These are phyloP conservation scores for Atalantia buxifolia DNA, from an alignment of 345 rosid species.

Conservation along the genomic window DNA sequence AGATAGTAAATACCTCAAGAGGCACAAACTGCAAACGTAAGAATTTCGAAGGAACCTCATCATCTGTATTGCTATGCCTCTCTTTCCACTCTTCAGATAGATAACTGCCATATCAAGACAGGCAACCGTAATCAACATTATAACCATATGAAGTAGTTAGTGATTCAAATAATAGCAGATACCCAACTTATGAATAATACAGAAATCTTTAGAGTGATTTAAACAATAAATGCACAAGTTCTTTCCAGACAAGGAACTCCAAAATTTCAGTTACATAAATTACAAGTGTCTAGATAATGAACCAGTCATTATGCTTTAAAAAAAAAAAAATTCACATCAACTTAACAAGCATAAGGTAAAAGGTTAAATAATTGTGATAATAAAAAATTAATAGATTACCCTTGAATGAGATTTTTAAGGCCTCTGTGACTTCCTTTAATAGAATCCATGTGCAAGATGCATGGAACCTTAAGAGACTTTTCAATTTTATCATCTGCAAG, in stretches of 20 bases:
- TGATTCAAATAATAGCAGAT: not conserved
- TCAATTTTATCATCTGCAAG: conserved; percentile 45
- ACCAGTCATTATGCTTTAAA: not conserved
- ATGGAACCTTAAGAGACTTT: conserved; percentile 51
- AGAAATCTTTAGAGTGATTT: not conserved
- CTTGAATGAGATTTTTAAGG: conserved; percentile 74
- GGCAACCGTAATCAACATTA: not conserved
- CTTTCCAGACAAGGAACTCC: not conserved
- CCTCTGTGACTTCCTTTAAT: conserved; percentile 93
- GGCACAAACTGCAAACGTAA: conserved; percentile 59
- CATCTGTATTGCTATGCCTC: conserved; percentile 50
- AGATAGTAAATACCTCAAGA: conserved; percentile 62
- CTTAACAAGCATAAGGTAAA: not conserved
- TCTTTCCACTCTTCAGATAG: conserved; percentile 89
- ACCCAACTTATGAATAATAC: not conserved
- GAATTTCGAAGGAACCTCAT: conserved; percentile 44
- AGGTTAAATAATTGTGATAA: not conserved
- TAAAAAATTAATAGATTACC: conserved; percentile 37
- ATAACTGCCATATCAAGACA: conserved; percentile 51
- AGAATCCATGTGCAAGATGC: conserved; percentile 95
- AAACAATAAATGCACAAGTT: not conserved
- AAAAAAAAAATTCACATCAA: not conserved
- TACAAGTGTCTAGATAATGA: not conserved
- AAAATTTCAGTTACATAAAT: not conserved
- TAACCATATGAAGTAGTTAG: not conserved